Evolutionary conservation across 305 asterid species (phyloP), one percentile per base, ranked within the genome.

Genomic region (Solanum chacoense): DNA sequence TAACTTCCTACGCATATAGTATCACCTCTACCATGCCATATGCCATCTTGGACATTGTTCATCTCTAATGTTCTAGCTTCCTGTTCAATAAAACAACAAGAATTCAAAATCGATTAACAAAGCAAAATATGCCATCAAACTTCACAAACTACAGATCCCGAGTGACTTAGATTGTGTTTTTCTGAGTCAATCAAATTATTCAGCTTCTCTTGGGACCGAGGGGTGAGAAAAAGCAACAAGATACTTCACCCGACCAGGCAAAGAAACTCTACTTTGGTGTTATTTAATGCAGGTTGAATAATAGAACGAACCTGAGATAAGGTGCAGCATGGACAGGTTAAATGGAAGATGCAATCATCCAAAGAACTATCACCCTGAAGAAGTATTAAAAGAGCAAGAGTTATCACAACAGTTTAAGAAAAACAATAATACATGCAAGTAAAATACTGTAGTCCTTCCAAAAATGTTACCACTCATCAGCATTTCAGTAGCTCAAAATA

Each of bases 11-110:
- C 88, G 37, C 97, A 95, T 90, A 96, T 92, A 16, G 98, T 96
- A 69, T 97, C 99, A 87, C 99, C 98, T 94, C 99, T 93, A 59
- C 99, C 98, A 50, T 96, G 97, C 99, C 99, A 97, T 55, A 91
- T 94, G 65, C 98, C 99, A 89, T 96, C 98, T 78, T 95, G 95
- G 88, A 97, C 99, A 85, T 96, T 97, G 94, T 97, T 97, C 98
- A 96, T 94, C 94, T 96, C 98, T 92, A 97, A 90, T 55, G 99
- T 97, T 92, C 98, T 93, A 3, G 99, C 94, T 87, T 97, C 99
- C 99, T 96, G 95, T 86, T 88, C 91, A 87, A 90, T 28, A 77
- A 83, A 80, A 31, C 14, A 87, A 59, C 34, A 85, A 65, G 87
- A 89, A 37, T 16, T 29, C 20, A 69, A 14, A 86, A 42, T 6